Conservation (phyloP, 371 early-diverging fungal species). For the Rhizomucor pusillus region DNA sequence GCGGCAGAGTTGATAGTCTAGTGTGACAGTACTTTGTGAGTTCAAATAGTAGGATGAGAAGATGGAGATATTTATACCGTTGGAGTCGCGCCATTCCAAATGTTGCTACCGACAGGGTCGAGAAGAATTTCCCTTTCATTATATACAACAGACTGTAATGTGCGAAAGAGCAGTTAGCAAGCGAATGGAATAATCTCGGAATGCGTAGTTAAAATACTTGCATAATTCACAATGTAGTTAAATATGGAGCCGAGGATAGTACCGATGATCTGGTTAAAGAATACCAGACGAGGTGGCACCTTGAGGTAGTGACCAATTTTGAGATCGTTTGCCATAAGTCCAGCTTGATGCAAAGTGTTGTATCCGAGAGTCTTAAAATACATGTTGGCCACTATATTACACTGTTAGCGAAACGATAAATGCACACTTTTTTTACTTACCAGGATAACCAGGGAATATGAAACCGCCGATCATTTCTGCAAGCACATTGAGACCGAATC, state of each 20-base stretch:
- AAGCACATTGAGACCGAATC: conserved; percentile 57
- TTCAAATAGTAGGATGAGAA: not conserved
- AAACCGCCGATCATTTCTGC: conserved; percentile 62
- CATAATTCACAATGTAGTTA: conserved; percentile 49
- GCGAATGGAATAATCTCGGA: not conserved
- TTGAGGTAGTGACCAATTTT: conserved; percentile 79
- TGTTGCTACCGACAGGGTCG: conserved; percentile 39
- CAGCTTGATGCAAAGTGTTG: conserved; percentile 54
- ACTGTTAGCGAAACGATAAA: not conserved
- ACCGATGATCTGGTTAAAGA: conserved; percentile 60
- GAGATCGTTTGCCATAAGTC: conserved; percentile 54
- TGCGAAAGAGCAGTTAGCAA: not conserved
- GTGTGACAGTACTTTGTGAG: no score
- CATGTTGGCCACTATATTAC: conserved; percentile 51
- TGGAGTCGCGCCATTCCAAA: conserved; percentile 52
- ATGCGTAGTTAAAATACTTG: conserved; percentile 6
- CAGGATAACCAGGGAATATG: conserved; percentile 37
- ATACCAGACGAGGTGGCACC: conserved; percentile 65
- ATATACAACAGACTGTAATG: conserved; percentile 35
- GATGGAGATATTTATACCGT: conserved; percentile 16
- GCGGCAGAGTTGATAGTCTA: conserved; percentile 57
- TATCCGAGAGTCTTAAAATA: conserved; percentile 54
- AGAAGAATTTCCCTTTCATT: conserved; percentile 41
- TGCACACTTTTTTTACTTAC: conserved; percentile 14
- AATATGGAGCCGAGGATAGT: conserved; percentile 57